Base-by-base conservation (phyloP, 257 asterid species). In the Lantana camara region DNA sequence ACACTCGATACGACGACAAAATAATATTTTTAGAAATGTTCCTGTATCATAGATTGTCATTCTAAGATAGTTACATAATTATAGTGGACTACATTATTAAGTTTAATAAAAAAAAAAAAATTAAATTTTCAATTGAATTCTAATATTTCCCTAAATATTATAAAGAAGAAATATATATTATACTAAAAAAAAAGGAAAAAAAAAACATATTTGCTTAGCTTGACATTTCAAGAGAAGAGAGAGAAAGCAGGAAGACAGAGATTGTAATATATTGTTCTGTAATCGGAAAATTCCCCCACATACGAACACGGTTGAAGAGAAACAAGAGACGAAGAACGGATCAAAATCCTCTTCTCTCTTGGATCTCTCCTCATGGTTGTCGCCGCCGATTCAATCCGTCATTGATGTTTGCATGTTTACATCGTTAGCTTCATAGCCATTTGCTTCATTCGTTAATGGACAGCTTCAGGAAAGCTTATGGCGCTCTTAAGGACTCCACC, bases 401-500 rank as follows among this genome's bases (percentile, higher is more conserved):
- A 67, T 75, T 63, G 21, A 42, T 70, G 57, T 27, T 47, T 70
- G 80, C 77, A 66, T 74, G 73, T 14, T 53, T 14, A 42, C 54
- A 42, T 50, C 19, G 14, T 57, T 19, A 17, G 5, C 48, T 45
- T 30, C 64, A 71, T 46, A 27, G 5, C 2, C 5, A 27, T 35
- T 7, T 27, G 17, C 51, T 24, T 59, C n/a, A n/a, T n/a, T 27
- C 32, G 5, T 59, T 11, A 60, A 91, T 88, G 97, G 96, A 89
- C 23, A 92, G 97, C 81, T 86, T 86, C 51, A 68, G 98, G 57
- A 92, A 89, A 74, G 98, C 97, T n/a, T 92, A 86, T 60, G 98
- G 96, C 44, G 96, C 95, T 40, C 95, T 92, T 50, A 92, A 92
- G 77, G 98, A 92, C 70, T 89, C 98, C 64, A 92, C 97, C 76